Base-by-base conservation (phyloP, 768 basidiomycete genomes). In the Mycena sanguinolenta region DNA sequence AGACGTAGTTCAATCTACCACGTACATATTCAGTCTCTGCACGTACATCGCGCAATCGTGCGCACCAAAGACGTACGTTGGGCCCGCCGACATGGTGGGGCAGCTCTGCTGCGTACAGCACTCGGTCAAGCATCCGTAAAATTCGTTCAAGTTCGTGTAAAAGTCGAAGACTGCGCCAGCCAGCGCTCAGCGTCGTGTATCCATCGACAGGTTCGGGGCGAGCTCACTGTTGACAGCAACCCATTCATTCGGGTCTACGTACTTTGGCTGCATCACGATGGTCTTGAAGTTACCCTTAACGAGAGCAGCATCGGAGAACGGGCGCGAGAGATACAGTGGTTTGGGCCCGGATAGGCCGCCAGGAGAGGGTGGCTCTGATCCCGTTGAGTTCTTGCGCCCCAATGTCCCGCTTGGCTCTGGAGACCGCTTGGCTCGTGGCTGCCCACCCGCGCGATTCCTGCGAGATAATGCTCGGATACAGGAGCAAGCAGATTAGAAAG, bases 221-320 rank as follows among this genome's bases (percentile, higher is more conserved):
- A 63, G 87, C 92, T 78, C 75, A 97, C 96, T 89, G 76, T 97
- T 97, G 50, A 96, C 93, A 14, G 96, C 96, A 32, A 97, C 96
- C 96, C 96, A 98, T 78, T 98, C 96, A 88, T 95, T 97, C 67
- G 95, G 91, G 78, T 97, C 95, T 32, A 95, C 92, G 75, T 97
- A 98, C 79, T 97, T 98, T 9, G 97, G 97, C 63, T 96, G 87
- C 82, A 96, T 93, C 66, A 98, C 96, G 76, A 99, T 98, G 4
- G 96, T 98, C 84, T 97, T 98, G 86, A 98, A 98, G 82, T 96
- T 98, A 27, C 97, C 97, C 80, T 97, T 98, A 68, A 99, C 97
- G 52, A 99, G 87, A 0, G 97, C 95, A 2, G 96, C 93, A 75
- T 97, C 96, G 64, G 94, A 95, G 79, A 99, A 99, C 4, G 97